Evolutionary conservation across 2,329 filamentous ascomycete genomes (phyloP), one percentile per base, ranked within the genome.

Genomic region (Didymella glomerata): DNA sequence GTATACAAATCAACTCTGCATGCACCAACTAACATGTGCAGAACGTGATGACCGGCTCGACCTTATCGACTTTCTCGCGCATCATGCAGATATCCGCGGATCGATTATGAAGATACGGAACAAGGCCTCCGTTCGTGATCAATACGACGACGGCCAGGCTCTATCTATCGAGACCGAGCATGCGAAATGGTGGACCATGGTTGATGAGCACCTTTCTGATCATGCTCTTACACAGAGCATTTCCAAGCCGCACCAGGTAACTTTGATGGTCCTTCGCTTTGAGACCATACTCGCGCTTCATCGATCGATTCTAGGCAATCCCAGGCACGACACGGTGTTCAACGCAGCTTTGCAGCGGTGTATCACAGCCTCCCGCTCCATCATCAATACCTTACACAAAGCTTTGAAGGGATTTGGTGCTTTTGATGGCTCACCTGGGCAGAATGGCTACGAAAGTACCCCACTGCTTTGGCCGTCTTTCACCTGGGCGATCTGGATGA

Each of bases 401-500:
- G 64, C 66, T 2, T 47, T 69, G 4, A 60, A 64, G 18, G 67
- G 67, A 4, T 68, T 68, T 45, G 67, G 67, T 4, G 66, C 64
- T 20, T 68, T 67, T 48, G 66, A 68, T 30, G 66, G 68, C 3
- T 69, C 68, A 2, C 67, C 66, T 28, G 67, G 67, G 9, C 58
- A 63, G 34, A 18, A 56, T 47, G 68, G 68, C 9, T 69, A 69
- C 28, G 64, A 69, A 40, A 63, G 51, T 22, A 67, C 61, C 3
- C 63, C 67, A 20, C 51, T 71, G 18, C 44, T 71, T 13, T 71
- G 68, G 68, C 68, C 68, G 5, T 71, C 68, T 2, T 71, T 71
- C 36, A 71, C 68, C 6, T 69, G 68, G 67, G 68, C 67, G 1
- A 48, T 71, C 2, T 69, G 68, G 68, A 69, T 69, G 68, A 69